Percentiles rank a stretch among this genome's conserved stretches.
Conservation (phyloP, 306 rosid genomes). For the Trifolium pratense region DNA sequence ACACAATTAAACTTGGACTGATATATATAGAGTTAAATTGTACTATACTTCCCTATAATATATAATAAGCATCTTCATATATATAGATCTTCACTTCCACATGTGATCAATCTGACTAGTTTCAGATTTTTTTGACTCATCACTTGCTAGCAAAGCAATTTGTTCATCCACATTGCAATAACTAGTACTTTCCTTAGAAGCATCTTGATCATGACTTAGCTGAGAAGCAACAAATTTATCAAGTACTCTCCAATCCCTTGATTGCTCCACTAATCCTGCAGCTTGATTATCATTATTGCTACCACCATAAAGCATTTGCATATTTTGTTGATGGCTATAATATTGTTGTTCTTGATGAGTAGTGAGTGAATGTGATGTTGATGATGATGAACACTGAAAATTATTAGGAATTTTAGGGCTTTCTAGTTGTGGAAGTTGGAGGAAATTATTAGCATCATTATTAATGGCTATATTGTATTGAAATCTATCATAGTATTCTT, state of each 20-base stretch:
- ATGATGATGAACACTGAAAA: slow-evolving; percentile 40
- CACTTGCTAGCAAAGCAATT: slow-evolving; percentile 45
- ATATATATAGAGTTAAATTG: slow-evolving; percentile 21
- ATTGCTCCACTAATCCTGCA: slow-evolving; percentile 46
- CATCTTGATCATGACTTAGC: slow-evolving; percentile 61
- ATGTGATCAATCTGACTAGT: slow-evolving; percentile 55
- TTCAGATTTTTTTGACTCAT: slow-evolving; percentile 48
- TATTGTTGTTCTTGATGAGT: slow-evolving; percentile 39
- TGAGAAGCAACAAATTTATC: slow-evolving; percentile 86
- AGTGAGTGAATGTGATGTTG: slow-evolving; percentile 48
- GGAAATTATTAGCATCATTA: slow-evolving; percentile 58
- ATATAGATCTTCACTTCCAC: slow-evolving; percentile 62
- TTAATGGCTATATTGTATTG: slow-evolving; percentile 53
- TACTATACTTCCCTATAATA: slow-evolving; percentile 51
- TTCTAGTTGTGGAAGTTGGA: slow-evolving; percentile 82
- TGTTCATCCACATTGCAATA: slow-evolving; percentile 56
- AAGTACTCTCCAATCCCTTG: slow-evolving; percentile 77
- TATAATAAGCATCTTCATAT: slow-evolving; percentile 48
- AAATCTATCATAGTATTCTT: slow-evolving; percentile 58
- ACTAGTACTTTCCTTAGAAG: slow-evolving; percentile 51
- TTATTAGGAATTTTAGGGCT: slow-evolving; percentile 61
- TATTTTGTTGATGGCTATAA: slow-evolving; percentile 40
- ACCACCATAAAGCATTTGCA: slow-evolving; percentile 44
- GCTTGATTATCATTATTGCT: slow-evolving; percentile 39
- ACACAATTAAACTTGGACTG: background rate